These are phyloP conservation scores for Phialophora chinensis DNA, from an alignment of 2,329 filamentous ascomycete genomes.

Conservation along the genomic window DNA sequence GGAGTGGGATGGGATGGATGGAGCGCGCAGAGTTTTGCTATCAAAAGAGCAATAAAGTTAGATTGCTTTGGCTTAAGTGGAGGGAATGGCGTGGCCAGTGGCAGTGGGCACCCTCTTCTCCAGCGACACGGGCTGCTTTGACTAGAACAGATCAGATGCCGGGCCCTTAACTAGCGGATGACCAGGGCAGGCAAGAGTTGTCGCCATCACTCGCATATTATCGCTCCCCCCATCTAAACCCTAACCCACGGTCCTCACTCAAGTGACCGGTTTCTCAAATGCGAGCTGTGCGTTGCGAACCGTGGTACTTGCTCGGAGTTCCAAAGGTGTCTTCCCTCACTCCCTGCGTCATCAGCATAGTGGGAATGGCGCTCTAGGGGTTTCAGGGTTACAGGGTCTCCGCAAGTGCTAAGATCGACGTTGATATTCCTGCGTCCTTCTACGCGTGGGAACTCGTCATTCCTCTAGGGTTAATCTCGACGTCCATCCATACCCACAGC, in stretches of 20 bases:
- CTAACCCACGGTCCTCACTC: constrained; percentile 6
- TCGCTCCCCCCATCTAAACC: not conserved
- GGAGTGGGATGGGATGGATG: constrained; percentile 18
- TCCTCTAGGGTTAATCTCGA: not conserved
- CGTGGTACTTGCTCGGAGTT: not conserved
- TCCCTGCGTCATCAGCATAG: not conserved
- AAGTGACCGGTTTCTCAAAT: not conserved
- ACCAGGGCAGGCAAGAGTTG: constrained; percentile 13
- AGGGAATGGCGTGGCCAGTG: constrained; percentile 13
- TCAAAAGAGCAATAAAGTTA: constrained; percentile 27
- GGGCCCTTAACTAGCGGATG: constrained; percentile 12
- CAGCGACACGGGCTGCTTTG: constrained; percentile 4
- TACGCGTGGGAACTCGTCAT: not conserved
- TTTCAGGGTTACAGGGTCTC: not conserved
- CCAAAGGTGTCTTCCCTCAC: not conserved
- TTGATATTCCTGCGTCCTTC: constrained; percentile 11
- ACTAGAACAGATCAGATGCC: constrained; percentile 9
- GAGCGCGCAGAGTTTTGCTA: constrained; percentile 35
- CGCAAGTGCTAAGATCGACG: constrained; percentile 9
- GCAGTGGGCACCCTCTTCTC: not conserved
- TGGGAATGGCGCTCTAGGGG: no score
- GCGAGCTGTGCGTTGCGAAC: not conserved
- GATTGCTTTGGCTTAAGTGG: constrained; percentile 25
- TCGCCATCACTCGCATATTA: constrained; percentile 15
- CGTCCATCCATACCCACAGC: constrained; percentile 10